A percentile compares a stretch with the other conserved stretches of the same genome.
Evolutionary conservation across 164 flowering plant species (phyloP).

Genomic region (Dillenia turbinata): DNA sequence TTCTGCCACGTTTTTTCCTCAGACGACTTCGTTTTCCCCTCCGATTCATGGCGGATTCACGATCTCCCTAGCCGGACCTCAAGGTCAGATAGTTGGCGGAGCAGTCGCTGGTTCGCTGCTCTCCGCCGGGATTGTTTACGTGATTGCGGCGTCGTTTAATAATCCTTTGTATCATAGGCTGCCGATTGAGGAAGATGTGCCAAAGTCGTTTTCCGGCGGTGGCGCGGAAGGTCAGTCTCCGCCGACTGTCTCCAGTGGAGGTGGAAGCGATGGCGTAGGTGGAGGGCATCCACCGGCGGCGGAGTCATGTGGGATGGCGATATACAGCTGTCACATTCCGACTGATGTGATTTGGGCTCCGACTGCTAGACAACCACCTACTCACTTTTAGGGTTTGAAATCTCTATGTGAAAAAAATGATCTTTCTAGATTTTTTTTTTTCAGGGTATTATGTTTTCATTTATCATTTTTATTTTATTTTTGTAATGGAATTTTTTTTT

Average conservation of each 20-base stretch:
- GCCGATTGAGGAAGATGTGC: constrained; percentile 27
- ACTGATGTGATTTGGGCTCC: constrained; percentile 57
- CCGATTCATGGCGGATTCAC: constrained; percentile 22
- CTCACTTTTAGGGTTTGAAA: background rate
- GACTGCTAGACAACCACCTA: background rate
- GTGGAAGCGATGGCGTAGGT: constrained; percentile 10
- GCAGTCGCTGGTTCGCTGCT: constrained; percentile 41
- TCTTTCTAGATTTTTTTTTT: no score
- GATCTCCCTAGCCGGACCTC: constrained; percentile 58
- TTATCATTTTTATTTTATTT: no score
- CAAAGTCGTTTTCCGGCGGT: background rate
- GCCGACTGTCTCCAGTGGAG: constrained; percentile 7
- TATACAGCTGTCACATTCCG: constrained; percentile 47
- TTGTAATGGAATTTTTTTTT: no score
- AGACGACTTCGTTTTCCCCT: constrained; percentile 7
- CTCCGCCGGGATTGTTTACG: constrained; percentile 41
- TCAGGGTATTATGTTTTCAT: no score
- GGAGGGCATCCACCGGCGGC: constrained; percentile 23
- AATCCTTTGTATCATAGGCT: constrained; percentile 40
- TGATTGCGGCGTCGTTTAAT: constrained; percentile 51
- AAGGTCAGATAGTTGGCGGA: constrained; percentile 71
- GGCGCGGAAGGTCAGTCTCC: constrained; percentile 20
- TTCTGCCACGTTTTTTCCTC: constrained; percentile 28
- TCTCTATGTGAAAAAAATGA: no score
- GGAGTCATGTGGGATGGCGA: constrained; percentile 35